phyloP scores from a whole-genome alignment of 768 basidiomycete genomes.

The Hygrophoropsis aurantiaca region DNA sequence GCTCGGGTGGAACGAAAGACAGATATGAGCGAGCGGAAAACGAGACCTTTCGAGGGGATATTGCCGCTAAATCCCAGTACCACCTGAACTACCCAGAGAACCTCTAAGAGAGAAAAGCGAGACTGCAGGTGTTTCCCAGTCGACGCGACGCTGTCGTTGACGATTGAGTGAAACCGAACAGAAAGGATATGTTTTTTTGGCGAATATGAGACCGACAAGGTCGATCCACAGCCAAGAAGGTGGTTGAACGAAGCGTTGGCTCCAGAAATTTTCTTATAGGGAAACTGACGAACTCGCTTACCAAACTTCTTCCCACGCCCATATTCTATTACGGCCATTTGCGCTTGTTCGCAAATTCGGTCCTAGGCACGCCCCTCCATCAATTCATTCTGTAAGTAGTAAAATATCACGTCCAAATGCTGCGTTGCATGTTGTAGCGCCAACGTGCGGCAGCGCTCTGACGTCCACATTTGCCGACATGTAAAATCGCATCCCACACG shows the following conservation, averaged over 20 bases:
- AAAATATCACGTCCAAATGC: not conserved
- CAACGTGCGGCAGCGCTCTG: too few relatives aligned
- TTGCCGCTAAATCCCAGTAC: constrained; percentile 2
- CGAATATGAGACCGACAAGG: constrained; percentile 44
- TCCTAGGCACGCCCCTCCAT: too few relatives aligned
- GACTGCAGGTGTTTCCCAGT: constrained; percentile 29
- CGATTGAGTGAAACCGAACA: constrained; percentile 31
- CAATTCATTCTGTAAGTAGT: too few relatives aligned
- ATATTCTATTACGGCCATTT: too few relatives aligned
- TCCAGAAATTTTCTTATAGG: constrained; percentile 23
- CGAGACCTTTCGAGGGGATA: constrained; percentile 21
- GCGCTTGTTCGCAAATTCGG: too few relatives aligned
- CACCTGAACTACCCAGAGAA: constrained; percentile 16
- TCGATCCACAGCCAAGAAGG: constrained; percentile 45
- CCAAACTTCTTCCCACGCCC: constrained; percentile 25
- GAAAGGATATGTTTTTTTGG: constrained; percentile 25
- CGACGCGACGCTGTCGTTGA: constrained; percentile 44
- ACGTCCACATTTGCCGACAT: constrained; percentile 11
- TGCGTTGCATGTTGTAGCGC: too few relatives aligned
- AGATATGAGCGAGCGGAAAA: constrained; percentile 23
- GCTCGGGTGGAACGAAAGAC: constrained; percentile 29
- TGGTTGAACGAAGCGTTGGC: constrained; percentile 18
- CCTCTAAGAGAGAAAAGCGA: constrained; percentile 14
- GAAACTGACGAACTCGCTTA: constrained; percentile 13
- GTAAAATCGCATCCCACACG: not conserved